Percentiles rank a stretch among this genome's conserved stretches.
Evolutionary conservation across 225 moss, liverwort and hornwort genomes (phyloP).

Genomic region (Sphagnum contortum): DNA sequence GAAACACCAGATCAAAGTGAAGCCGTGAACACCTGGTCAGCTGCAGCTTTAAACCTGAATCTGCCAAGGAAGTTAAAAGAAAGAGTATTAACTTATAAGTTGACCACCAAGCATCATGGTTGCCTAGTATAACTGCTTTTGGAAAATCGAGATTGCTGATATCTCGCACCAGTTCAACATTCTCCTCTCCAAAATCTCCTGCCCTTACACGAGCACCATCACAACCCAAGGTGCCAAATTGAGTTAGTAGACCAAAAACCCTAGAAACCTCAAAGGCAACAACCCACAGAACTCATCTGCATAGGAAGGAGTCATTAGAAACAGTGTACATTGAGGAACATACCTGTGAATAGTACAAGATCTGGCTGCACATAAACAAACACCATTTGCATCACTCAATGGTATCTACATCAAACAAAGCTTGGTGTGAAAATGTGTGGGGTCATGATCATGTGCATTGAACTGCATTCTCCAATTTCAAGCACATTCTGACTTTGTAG

Average conservation of each 20-base stretch:
- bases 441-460: conserved; percentile 7
- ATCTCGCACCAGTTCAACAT: conserved; percentile 61
- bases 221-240: not conserved
- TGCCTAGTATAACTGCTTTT: conserved; percentile 88
- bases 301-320: not conserved
- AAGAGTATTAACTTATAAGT: conserved; percentile 5
- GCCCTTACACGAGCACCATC: conserved; percentile 1
- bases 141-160: conserved; percentile 57
- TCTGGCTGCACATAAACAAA: conserved; percentile 58
- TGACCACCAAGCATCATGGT: conserved; percentile 86
- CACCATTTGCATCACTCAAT: not conserved
- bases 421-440: conserved; percentile 1
- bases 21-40: too few relatives aligned
- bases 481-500: not conserved
- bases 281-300: not conserved
- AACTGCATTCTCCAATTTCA: not conserved
- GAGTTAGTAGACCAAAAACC: not conserved
- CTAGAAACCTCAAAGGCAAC: not conserved
- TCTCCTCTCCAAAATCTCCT: conserved; percentile 93
- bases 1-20: too few relatives aligned
- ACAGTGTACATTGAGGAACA: conserved; percentile 7
- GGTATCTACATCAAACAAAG: not conserved
- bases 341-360: conserved; percentile 84
- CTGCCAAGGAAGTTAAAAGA: too few relatives aligned
- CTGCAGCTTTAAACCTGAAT: too few relatives aligned